Evolutionary conservation across 805 yeast species (phyloP).

Genomic region (Saturnispora ahearnii): DNA sequence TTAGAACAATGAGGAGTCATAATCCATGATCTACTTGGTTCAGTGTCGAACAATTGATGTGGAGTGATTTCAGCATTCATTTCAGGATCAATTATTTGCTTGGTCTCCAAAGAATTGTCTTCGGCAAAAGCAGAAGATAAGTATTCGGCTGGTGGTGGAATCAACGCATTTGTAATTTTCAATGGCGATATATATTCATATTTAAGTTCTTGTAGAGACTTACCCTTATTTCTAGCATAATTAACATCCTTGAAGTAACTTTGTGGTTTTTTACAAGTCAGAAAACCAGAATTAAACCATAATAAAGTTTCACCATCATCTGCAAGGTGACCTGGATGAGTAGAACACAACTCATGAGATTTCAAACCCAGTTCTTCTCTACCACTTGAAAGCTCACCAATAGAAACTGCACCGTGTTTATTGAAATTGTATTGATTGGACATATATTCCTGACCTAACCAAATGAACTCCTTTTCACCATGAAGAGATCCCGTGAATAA

Average conservation of each 20-base stretch:
- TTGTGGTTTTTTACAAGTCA: slow-evolving; percentile 43
- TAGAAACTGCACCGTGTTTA: slow-evolving; percentile 45
- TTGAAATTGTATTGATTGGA: slow-evolving; percentile 50
- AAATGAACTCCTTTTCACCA: slow-evolving; percentile 74
- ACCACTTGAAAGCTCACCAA: slow-evolving; percentile 33
- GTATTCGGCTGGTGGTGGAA: slow-evolving; percentile 45
- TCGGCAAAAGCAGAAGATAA: slow-evolving; percentile 8
- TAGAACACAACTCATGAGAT: slow-evolving; percentile 44
- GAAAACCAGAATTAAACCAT: slow-evolving; percentile 68
- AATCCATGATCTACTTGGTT: slow-evolving; percentile 49
- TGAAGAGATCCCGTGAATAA: slow-evolving; percentile 45
- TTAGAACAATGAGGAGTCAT: slow-evolving; percentile 44
- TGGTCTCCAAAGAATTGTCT: slow-evolving; percentile 1
- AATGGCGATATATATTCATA: slow-evolving; percentile 33
- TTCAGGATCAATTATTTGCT: slow-evolving; percentile 8
- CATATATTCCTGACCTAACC: slow-evolving; percentile 55
- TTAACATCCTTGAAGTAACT: slow-evolving; percentile 32
- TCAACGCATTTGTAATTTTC: slow-evolving; percentile 36
- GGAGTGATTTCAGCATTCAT: slow-evolving; percentile 7
- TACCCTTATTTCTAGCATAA: slow-evolving; percentile 22
- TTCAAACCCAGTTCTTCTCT: slow-evolving; percentile 6
- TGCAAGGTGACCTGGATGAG: slow-evolving; percentile 54
- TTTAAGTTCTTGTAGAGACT: slow-evolving; percentile 25
- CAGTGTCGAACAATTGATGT: slow-evolving; percentile 21
- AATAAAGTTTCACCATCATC: slow-evolving; percentile 43